Conservation (phyloP, 1,139 yeast genomes). For the Pichia inconspicua region DNA sequence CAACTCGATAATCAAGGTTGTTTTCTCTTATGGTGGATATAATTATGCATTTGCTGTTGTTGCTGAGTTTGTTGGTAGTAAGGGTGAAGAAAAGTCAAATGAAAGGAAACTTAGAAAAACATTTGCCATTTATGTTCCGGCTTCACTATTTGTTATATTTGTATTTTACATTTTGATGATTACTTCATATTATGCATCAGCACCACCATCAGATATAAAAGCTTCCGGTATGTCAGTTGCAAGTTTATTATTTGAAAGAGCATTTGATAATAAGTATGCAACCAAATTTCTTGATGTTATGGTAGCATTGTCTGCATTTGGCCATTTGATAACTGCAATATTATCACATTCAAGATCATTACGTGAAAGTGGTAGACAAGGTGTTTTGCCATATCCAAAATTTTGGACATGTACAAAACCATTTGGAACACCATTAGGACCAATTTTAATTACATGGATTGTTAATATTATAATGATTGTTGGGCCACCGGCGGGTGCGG, state of each 20-base stretch:
- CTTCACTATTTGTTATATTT: conserved; percentile 31
- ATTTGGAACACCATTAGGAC: conserved; percentile 37
- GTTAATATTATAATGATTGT: conserved; percentile 34
- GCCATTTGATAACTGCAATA: conserved; percentile 36
- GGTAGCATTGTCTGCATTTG: conserved; percentile 38
- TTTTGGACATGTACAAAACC: conserved; percentile 39
- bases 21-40: conserved; percentile 37
- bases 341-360: conserved; percentile 37
- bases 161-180: conserved; percentile 32
- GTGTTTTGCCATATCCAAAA: conserved; percentile 36
- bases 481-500: conserved; percentile 44
- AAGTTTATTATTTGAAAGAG: conserved; percentile 31
- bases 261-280: conserved; percentile 30
- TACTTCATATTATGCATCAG: conserved; percentile 37
- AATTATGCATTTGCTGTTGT: conserved; percentile 35
- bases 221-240: conserved; percentile 31
- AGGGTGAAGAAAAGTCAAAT: conserved; percentile 4
- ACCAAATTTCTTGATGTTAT: conserved; percentile 31
- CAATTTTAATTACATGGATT: conserved; percentile 33
- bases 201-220: conserved; percentile 28
- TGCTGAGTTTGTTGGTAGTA: conserved; percentile 27
- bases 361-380: conserved; percentile 43
- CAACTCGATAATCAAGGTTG: conserved; percentile 36
- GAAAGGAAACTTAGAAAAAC: conserved; percentile 27
- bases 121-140: conserved; percentile 32